Percentiles rank a stretch among this genome's conserved stretches.
Evolutionary conservation across 768 basidiomycete species (phyloP).

Genomic region (Trametopsis cervina): DNA sequence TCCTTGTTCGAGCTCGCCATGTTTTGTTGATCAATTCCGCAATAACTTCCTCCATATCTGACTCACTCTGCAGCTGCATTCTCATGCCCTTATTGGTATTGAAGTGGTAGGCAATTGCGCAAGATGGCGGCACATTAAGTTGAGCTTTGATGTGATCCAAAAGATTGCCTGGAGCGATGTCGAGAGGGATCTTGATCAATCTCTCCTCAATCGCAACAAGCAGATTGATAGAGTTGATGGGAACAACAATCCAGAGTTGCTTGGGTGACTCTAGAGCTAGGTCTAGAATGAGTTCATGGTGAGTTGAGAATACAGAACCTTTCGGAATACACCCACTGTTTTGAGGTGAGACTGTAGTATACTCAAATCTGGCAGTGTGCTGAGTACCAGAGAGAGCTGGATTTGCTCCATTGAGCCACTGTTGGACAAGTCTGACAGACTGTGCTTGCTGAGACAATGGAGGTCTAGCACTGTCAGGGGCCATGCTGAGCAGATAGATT

Average conservation of each 20-base stretch:
- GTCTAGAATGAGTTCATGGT: background rate
- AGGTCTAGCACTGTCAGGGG: background rate
- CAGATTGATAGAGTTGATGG: background rate
- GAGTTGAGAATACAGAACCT: background rate
- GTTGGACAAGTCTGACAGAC: background rate
- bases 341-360: background rate
- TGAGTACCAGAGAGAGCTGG: background rate
- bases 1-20: background rate
- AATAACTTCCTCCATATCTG: background rate
- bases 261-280: background rate
- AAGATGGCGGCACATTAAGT: background rate
- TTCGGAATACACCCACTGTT: background rate
- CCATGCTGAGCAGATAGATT: background rate
- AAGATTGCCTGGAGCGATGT: background rate
- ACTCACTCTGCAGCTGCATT: background rate
- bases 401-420: background rate
- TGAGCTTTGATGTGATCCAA: background rate
- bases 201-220: background rate
- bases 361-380: background rate
- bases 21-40: background rate
- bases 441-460: background rate
- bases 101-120: background rate
- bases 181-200: background rate
- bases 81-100: background rate
- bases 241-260: background rate